Evolutionary conservation across 2,329 filamentous ascomycete species (phyloP).

Genomic region (Botrytis hyacinthi): DNA sequence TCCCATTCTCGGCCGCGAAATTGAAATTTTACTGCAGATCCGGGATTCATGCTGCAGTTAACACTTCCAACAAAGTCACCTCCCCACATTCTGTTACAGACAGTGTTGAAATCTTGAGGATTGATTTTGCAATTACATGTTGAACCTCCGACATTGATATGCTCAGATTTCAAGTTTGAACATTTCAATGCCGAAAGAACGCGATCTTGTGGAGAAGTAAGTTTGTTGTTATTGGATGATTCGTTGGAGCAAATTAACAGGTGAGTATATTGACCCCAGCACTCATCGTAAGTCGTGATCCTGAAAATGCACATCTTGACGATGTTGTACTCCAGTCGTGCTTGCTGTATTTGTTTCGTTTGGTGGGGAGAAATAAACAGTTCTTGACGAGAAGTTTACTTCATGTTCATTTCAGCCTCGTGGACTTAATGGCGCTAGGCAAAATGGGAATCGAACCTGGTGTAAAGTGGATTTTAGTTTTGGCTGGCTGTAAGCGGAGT

Average conservation of each 20-base stretch:
- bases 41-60: not conserved
- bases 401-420: constrained; percentile 7
- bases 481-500: not conserved
- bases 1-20: constrained; percentile 11
- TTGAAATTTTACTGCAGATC: not conserved
- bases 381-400: not conserved
- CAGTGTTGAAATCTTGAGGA: not conserved
- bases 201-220: not conserved
- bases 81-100: constrained; percentile 6
- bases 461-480: too few species aligned
- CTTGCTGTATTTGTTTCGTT: not conserved
- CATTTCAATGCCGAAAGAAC: constrained; percentile 1
- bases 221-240: not conserved
- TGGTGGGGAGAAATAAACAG: not conserved
- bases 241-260: constrained; percentile 1
- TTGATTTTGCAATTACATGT: constrained; percentile 13
- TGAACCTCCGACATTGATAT: not conserved
- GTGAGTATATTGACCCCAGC: constrained; percentile 14
- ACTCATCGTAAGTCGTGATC: constrained; percentile 1
- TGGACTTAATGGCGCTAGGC: not conserved
- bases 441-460: not conserved
- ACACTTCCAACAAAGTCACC: constrained; percentile 12
- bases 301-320: constrained; percentile 6
- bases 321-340: not conserved
- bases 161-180: constrained; percentile 6